phyloP scores from a whole-genome alignment of 345 rosid species.

The Psidium friedrichsthalianum region DNA sequence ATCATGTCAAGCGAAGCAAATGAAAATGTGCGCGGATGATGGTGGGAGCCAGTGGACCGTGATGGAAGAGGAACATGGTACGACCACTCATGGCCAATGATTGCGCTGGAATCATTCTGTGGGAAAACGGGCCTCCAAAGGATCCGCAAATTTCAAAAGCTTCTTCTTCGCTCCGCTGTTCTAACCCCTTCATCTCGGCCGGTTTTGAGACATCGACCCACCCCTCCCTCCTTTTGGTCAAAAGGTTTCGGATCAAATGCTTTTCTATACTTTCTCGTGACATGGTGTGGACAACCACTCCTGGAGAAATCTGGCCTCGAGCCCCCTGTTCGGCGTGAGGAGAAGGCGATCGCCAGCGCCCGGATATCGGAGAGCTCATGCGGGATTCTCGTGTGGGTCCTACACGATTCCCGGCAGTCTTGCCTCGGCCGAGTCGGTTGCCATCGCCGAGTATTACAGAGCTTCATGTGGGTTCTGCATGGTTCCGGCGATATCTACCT shows the following conservation, averaged over 20 bases:
- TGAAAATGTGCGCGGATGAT: not conserved
- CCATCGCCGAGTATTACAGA: not conserved
- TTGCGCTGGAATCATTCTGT: not conserved
- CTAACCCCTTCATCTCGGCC: not conserved
- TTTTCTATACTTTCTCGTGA: not conserved
- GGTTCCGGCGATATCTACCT: not conserved
- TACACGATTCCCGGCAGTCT: not conserved
- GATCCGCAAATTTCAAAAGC: not conserved
- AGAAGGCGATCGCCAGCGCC: not conserved
- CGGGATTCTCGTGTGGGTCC: not conserved
- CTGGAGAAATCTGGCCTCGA: not conserved
- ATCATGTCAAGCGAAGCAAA: not conserved
- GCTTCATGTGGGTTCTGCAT: not conserved
- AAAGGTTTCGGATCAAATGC: not conserved
- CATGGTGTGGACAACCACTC: not conserved
- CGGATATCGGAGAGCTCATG: not conserved
- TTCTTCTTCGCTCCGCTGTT: not conserved
- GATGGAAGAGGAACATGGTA: not conserved
- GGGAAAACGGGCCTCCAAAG: not conserved
- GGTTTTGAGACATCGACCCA: not conserved
- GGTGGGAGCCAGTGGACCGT: not conserved
- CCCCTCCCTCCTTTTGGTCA: not conserved
- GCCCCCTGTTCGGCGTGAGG: not conserved
- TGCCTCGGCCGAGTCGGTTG: not conserved
- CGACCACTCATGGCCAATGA: not conserved